Evolutionary conservation across 2,329 filamentous ascomycete genomes (phyloP), one percentile per base, ranked within the genome.

Genomic region (Trichoderma hamatum): DNA sequence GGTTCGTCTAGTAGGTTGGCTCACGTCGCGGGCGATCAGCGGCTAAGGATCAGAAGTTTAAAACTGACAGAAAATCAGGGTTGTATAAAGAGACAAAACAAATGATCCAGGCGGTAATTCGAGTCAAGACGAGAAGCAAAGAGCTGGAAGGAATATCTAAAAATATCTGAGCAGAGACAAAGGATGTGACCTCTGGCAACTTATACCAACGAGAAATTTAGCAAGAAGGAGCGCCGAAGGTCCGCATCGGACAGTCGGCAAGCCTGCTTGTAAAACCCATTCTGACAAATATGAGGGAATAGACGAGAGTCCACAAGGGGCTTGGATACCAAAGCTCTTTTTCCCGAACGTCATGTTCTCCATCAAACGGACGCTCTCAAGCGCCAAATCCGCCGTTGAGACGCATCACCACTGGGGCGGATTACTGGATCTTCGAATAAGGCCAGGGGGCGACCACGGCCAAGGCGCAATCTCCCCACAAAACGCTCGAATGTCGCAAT

Each of bases 401-500:
- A 68, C 56, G 56, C 55, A 60, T 54, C 30, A 32, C 39, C 56
- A 26, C 24, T 28, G 64, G 39, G 56, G 49, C 49, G 21, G 30
- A 61, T 55, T 32, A 67, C 28, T 67, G 64, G 64, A 51, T 68
- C 65, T 30, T 46, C 21, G 55, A 46, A 24, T 30, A 36, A 46
- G 36, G n/a, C 62, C 56, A 61, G 32, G 65, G 56, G 46, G 28
- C 32, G 19, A 52, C 32, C 43, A 52, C 46, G 30, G n/a, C 65
- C 54, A 39, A 43, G 61, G 43, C 43, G 24, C 19, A 51, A 62
- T 63, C 59, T 43, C 66, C 66, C 66, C 66, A 63, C 59, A 55
- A 39, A 62, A 49, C n/a, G 60, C 49, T 39, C 58, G 19, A 68
- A 68, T 68, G 66, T 68, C 66, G 66, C 66, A 30, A 68, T 68